Base-by-base conservation (phyloP, 1,284 basidiomycete species). In the Grifola frondosa region DNA sequence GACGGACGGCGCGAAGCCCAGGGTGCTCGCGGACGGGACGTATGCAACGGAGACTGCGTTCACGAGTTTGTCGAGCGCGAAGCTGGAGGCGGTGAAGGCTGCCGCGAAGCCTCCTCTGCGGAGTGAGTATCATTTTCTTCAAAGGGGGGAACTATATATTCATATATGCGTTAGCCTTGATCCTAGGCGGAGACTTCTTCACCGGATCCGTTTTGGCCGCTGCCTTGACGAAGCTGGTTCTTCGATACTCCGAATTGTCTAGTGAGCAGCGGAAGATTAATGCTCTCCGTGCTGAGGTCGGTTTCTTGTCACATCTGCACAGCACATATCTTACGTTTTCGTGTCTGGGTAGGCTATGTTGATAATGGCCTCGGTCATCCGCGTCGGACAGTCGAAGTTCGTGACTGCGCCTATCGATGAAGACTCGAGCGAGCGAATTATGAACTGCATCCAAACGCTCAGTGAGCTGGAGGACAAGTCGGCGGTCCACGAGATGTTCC, bases 31-130 rank as follows among this genome's bases (percentile, higher is more conserved):
- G 16, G 97, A 99, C 61, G 97, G 97, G 12, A 99, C 96, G 3
- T 99, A 99, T 63, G 96, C 95, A 1, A 98, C 95, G 4, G 97
- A 99, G 70, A 92, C 92, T 0, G 91, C 91, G 10, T 97, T 88
- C 68, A 84, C 84, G 20, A 83, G 83, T 37, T 75, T 82, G 17
- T 74, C 80, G 31, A 69, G 75, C 31, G 85, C 84, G 7, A 76
- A 78, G 37, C 67, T 91, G 40, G 90, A 95, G 53, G 83, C 85
- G 29, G 86, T 90, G 50, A 93, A 93, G 64, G 78, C 87, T 22
- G 88, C 91, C 21, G 71, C 83, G 17, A 98, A 97, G 68, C 96
- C 96, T 2, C 94, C 95, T 23, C 71, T 99, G 39, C 75, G 97
- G 61, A 80, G 85, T 87, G 57, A 36, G 72, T 65, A n/a, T n/a